Conservation (phyloP, 2,329 filamentous ascomycete genomes). For the Penicillium sp. region DNA sequence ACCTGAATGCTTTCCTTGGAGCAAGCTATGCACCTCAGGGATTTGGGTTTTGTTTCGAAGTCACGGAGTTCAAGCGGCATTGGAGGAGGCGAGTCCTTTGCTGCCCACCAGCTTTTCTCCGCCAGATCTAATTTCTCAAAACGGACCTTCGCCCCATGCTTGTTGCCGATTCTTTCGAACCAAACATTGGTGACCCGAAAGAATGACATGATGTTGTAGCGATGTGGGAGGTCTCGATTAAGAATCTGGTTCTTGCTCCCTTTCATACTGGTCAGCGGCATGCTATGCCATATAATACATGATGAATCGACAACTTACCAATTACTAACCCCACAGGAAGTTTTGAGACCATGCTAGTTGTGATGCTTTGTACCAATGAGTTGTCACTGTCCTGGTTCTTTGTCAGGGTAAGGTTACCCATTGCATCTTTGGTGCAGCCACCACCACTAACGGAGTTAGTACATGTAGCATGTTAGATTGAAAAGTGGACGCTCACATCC, state of each 20-base stretch:
- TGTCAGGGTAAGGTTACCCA: conserved; percentile 46
- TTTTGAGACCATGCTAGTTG: conserved; percentile 46
- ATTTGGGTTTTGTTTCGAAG: conserved; percentile 24
- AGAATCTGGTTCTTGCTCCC: conserved; percentile 52
- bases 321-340: conserved; percentile 56
- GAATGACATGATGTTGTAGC: conserved; percentile 64
- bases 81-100: conserved; percentile 31
- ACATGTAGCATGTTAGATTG: not conserved
- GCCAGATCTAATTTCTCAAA: conserved; percentile 60
- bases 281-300: fast-evolving
- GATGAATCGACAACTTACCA: conserved; percentile 39
- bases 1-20: conserved; percentile 30
- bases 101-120: conserved; percentile 58
- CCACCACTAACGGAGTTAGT: conserved; percentile 49
- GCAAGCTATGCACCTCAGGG: conserved; percentile 44
- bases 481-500: conserved; percentile 47
- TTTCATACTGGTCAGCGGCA: conserved; percentile 30
- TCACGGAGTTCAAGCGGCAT: conserved; percentile 31
- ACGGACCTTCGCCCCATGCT: conserved; percentile 54
- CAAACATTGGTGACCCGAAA: conserved; percentile 68
- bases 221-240: conserved; percentile 51
- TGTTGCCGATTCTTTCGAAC: conserved; percentile 53
- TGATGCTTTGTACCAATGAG: conserved; percentile 40
- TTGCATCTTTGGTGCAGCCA: conserved; percentile 47
- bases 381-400: conserved; percentile 51